Evolutionary conservation across 2,329 filamentous ascomycete species (phyloP).

Genomic region (Xylariaceae sp.): DNA sequence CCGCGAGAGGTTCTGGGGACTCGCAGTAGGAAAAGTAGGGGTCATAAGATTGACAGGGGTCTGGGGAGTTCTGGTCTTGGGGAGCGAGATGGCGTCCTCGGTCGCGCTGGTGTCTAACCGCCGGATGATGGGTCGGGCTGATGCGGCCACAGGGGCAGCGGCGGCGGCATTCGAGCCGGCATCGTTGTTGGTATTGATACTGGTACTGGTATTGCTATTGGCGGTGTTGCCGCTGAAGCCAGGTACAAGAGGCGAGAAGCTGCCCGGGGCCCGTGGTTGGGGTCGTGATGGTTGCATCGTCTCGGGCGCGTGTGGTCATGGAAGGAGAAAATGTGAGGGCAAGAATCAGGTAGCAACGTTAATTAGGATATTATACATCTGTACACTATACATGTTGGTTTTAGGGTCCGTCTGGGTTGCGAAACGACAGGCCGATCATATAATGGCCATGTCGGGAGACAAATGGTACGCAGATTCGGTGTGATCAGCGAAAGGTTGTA

Average conservation of each 20-base stretch:
- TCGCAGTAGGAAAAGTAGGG: conserved; percentile 44
- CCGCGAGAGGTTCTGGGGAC: conserved; percentile 55
- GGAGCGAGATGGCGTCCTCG: conserved; percentile 43
- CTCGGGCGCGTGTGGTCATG: conserved; percentile 11
- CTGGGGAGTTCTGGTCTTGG: conserved; percentile 41
- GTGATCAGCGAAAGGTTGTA: not conserved
- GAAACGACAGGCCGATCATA: conserved; percentile 14
- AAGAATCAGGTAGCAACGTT: conserved; percentile 3
- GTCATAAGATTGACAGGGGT: conserved; percentile 37
- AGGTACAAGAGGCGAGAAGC: conserved; percentile 47
- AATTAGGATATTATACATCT: not conserved
- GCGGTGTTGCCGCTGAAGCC: conserved; percentile 11
- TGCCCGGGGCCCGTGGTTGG: conserved; percentile 37
- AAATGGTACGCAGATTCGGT: not conserved
- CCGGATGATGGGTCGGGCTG: conserved; percentile 36
- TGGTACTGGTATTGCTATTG: not conserved
- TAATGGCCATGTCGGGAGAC: not conserved
- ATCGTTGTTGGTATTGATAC: not conserved
- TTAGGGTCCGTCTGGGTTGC: conserved; percentile 5
- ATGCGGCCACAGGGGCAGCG: conserved; percentile 26
- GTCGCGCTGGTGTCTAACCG: conserved; percentile 43
- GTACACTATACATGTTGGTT: conserved; percentile 25
- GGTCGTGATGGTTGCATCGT: conserved; percentile 31
- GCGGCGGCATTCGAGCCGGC: conserved; percentile 23
- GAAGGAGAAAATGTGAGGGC: conserved; percentile 16